Percentiles rank a stretch among this genome's conserved stretches.
phyloP scores from a whole-genome alignment of 495 filamentous ascomycete genomes.

The Penicillium bovifimosum region DNA sequence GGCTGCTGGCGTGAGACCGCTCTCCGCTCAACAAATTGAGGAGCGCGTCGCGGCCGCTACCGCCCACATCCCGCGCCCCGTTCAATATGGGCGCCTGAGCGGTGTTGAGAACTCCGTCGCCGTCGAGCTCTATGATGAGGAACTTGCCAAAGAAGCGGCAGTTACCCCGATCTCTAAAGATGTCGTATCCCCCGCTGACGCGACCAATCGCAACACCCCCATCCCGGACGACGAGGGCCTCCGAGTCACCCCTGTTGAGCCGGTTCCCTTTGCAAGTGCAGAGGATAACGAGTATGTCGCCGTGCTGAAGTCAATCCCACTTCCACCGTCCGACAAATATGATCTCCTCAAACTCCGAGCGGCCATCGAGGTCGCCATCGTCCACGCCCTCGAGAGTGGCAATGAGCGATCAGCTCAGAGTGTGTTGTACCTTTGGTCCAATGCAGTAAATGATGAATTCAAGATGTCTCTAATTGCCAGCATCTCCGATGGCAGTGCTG shows the following conservation, averaged over 20 bases:
- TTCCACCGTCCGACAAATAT: conserved; percentile 10
- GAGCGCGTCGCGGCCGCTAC: conserved; percentile 11
- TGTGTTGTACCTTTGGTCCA: conserved; percentile 21
- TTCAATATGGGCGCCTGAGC: conserved; percentile 4
- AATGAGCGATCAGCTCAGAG: conserved; percentile 8
- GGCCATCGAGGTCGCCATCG: conserved; percentile 10
- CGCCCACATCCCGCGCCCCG: conserved; percentile 1
- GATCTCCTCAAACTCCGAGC: conserved; percentile 12
- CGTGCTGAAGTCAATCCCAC: conserved; percentile 11
- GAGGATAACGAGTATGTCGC: conserved; percentile 5
- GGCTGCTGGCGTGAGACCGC: conserved; percentile 17
- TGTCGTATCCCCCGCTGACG: neutral
- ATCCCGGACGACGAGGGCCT: neutral
- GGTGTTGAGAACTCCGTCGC: neutral
- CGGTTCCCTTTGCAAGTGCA: neutral
- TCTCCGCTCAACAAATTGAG: conserved; percentile 4
- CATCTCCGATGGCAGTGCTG: neutral
- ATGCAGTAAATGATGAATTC: conserved; percentile 15
- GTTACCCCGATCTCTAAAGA: neutral
- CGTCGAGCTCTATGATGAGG: conserved; percentile 6
- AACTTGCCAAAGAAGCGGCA: neutral
- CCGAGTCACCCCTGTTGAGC: neutral
- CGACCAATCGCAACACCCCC: conserved; percentile 1
- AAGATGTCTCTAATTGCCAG: conserved; percentile 19
- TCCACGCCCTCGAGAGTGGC: neutral